Conservation (phyloP, 257 asterid species). For the Solanum commersonii region DNA sequence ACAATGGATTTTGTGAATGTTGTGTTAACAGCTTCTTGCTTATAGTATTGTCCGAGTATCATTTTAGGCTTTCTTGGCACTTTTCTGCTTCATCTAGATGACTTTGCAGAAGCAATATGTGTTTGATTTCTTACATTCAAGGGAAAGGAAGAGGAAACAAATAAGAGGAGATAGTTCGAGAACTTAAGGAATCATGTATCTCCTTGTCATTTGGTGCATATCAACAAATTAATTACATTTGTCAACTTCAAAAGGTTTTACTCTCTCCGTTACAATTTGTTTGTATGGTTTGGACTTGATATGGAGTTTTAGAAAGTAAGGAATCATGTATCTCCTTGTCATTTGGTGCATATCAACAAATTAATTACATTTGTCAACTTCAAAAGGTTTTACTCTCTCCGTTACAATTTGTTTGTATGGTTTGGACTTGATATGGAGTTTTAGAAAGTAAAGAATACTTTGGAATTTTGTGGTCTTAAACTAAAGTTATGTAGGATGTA, state of each 20-base stretch:
- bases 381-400: neutral
- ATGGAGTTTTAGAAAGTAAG: neutral
- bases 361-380: neutral
- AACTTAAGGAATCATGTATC: neutral
- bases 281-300: neutral
- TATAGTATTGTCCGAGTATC: neutral
- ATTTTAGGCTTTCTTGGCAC: neutral
- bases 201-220: neutral
- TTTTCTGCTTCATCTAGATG: neutral
- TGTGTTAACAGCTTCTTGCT: neutral
- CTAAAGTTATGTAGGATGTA: neutral
- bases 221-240: neutral
- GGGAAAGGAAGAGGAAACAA: neutral
- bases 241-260: neutral
- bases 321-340: neutral
- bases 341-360: neutral
- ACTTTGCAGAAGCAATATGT: neutral
- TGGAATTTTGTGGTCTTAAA: neutral
- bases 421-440: neutral
- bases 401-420: neutral
- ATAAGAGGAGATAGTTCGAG: neutral
- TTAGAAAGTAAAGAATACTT: neutral
- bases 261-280: neutral
- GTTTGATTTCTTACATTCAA: neutral
- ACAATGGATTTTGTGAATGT: neutral